Evolutionary conservation across 805 yeast genomes (phyloP), one percentile per base, ranked within the genome.

Genomic region (Yamadazyma nakazawae): DNA sequence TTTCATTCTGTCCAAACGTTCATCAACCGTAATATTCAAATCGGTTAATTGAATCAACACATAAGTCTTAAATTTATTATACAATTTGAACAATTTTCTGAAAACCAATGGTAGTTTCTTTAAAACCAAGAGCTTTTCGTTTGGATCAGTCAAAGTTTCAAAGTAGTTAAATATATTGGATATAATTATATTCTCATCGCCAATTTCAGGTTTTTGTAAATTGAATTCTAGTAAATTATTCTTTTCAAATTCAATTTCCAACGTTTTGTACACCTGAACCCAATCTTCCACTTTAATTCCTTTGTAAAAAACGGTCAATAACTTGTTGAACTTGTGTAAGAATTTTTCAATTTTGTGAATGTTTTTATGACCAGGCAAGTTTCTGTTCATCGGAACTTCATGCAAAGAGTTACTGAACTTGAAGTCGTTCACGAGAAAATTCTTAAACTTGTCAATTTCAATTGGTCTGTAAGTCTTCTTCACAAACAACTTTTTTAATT

Each of bases 121-220:
- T 40, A 71, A 48, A 1, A 68, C 51, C 12, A 67, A 54, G 38
- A 63, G 61, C 37, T 66, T 67, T 11, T 74, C 75, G 25, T 67
- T 70, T 1, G 75, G 63, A 40, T 78, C 84, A 40, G 65, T 70
- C 41, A 91, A 67, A 1, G 83, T 69, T 30, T 81, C 78, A 34
- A 91, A 65, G 83, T 88, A 92, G 13, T 70, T 65, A 62, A 81
- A 89, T 9, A 91, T 73, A 57, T 88, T 88, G 42, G 84, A 76
- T 12, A 91, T 70, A 7, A 76, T 72, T 10, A 90, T 51, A 8
- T 76, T 78, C 11, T 81, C 86, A 26, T 82, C 87, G 8, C 68
- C 64, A 6, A 68, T 67, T 2, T 62, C 55, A 18, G 50, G 45
- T 42, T 56, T 66, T 53, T 69, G 82, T 46, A 66, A 64, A 49